Base-by-base conservation (phyloP, 257 asterid genomes). In the Solanum paucissectum region DNA sequence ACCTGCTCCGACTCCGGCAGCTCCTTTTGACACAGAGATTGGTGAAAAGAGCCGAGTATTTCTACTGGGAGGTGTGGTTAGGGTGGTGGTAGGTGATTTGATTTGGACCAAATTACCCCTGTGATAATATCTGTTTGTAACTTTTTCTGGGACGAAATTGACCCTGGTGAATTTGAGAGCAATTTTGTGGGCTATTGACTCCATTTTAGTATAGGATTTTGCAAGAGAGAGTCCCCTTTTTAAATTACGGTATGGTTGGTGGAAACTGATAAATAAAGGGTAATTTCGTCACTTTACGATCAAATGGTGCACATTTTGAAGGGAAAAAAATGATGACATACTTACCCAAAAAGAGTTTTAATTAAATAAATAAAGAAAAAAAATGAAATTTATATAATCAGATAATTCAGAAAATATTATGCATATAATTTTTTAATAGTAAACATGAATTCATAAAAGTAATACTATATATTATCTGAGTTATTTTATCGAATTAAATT, bases 61-160 rank as follows among this genome's bases (percentile, higher is more conserved):
- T 83, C 34, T 73, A 58, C n/a, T 81, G 42, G 86, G 33, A 58
- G 75, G 5, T 7, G 76, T 7, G 7, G 89, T 12, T 79, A 79
- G n/a, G 75, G 91, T 29, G 86, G 90, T 83, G 29, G 84, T 87
- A n/a, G 92, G 94, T 88, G 87, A 86, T 20, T 32, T 86, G 44
- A 89, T 42, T 86, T 87, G 88, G 93, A 89, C 92, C 62, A 86
- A 90, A 89, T 25, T 90, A 86, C 90, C 91, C 87, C 83, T 55
- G 85, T 2, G 37, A 27, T 60, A 40, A 40, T 29, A 49, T 49
- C 42, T 81, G 42, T 32, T 62, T 32, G 37, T 5, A 5, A 72
- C 4, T 40, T 73, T 14, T 66, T 55, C 16, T 20, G 33, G 82
- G 93, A 90, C 95, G 4, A 84, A 49, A 92, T 90, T 91, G 46